Evolutionary conservation across 257 asterid species (phyloP), one percentile per base, ranked within the genome.

Genomic region (Rubia yunnanensis): DNA sequence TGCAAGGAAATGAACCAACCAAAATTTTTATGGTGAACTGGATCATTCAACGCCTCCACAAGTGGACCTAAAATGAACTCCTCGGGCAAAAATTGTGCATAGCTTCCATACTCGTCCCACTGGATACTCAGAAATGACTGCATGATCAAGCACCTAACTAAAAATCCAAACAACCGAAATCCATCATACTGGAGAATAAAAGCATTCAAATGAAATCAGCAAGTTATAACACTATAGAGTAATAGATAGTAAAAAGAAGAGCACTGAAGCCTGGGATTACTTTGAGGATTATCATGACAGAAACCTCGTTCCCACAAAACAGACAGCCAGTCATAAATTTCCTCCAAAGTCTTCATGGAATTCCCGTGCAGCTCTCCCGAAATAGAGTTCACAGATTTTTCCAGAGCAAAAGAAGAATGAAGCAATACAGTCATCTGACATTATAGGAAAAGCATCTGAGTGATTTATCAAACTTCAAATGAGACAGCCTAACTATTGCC

Each of bases 301-400:
- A 92, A 87, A 32, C 96, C 98, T 65, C 95, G 95, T 70, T 92
- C 91, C 98, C 96, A 89, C 74, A 92, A 72, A 68, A 92, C 82
- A 68, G 87, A 79, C 70, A 92, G 75, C 98, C 96, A 92, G 71
- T 80, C 81, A 77, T 76, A 89, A 67, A 77, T 74, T 75, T 85
- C 88, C 71, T 70, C 82, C 24, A 81, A 71, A 53, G 83, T 86
- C 61, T 68, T 86, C 92, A 88, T 92, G 74, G 73, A 77, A 63
- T 73, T 76, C 41, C 41, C 74, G 70, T 49, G 46, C 60, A 70
- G 72, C 59, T 82, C 84, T 71, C 78, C 78, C 74, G 65, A 56
- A 65, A 36, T 65, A 74, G 82, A 68, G 67, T 48, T 63, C 39
- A 60, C 76, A 38, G 77, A 49, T 70, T 78, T 72, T 58, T 80